phyloP scores from a whole-genome alignment of 2,329 filamentous ascomycete species.

The Blastomyces gilchristii region DNA sequence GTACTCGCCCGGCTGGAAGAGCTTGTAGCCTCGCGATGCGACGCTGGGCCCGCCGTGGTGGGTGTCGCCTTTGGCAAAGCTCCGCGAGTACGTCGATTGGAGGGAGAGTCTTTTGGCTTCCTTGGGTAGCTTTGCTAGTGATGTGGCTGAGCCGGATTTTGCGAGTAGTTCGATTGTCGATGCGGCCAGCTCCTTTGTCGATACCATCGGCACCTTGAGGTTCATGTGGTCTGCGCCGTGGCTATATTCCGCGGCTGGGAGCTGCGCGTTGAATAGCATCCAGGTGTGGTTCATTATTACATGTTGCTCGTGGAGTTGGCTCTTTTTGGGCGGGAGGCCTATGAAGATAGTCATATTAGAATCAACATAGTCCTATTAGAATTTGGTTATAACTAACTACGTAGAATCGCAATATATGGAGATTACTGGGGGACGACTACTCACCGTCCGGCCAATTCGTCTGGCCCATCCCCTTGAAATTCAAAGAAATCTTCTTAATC shows the following conservation, averaged over 20 bases:
- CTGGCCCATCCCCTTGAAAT: constrained; percentile 70
- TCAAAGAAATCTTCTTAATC: constrained; percentile 80
- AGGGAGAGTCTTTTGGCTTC: constrained; percentile 62
- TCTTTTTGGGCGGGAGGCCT: constrained; percentile 76
- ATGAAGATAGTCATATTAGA: no score
- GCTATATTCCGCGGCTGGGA: constrained; percentile 48
- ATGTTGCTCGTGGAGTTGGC: constrained; percentile 73
- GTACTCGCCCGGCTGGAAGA: constrained; percentile 68
- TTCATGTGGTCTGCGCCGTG: constrained; percentile 55
- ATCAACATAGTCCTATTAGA: no score
- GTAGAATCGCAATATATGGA: no score
- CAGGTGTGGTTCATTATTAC: constrained; percentile 78
- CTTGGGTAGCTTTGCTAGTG: constrained; percentile 32
- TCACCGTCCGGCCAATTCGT: constrained; percentile 88
- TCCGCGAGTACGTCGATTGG: constrained; percentile 70
- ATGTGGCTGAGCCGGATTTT: constrained; percentile 37
- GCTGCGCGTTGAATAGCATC: constrained; percentile 76
- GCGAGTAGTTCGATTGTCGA: constrained; percentile 30
- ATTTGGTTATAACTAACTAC: no score
- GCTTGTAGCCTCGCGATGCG: constrained; percentile 70
- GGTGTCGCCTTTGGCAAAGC: constrained; percentile 70
- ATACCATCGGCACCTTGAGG: constrained; percentile 32
- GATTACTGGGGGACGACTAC: no score
- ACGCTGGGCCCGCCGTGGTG: constrained; percentile 46
- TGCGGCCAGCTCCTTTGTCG: constrained; percentile 26